phyloP scores from a whole-genome alignment of 1,284 basidiomycete species.

The Puccinia polysora region DNA sequence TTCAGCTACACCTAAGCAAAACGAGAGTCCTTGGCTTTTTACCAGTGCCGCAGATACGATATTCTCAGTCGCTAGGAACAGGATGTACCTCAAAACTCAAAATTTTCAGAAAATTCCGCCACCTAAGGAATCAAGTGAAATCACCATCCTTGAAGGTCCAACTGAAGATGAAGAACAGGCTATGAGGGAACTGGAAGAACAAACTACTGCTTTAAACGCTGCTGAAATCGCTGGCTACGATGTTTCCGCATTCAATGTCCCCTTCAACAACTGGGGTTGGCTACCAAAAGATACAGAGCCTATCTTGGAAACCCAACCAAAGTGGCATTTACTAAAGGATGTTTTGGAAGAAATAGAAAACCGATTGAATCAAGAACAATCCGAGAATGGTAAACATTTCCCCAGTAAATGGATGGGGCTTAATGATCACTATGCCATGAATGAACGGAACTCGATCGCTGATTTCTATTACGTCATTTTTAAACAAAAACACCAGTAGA shows the following conservation, averaged over 20 bases:
- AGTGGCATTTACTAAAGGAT: slow-evolving; percentile 82
- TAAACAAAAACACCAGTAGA: too few species aligned
- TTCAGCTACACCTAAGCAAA: slow-evolving; percentile 53
- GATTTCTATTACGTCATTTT: too few species aligned
- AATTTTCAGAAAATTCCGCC: slow-evolving; percentile 46
- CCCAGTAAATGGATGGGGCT: too few species aligned
- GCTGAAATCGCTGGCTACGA: slow-evolving; percentile 33
- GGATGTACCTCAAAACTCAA: slow-evolving; percentile 62
- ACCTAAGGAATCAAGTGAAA: slow-evolving; percentile 13
- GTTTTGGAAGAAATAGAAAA: slow-evolving; percentile 87
- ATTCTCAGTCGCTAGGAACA: slow-evolving; percentile 71
- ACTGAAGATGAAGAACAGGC: slow-evolving; percentile 44
- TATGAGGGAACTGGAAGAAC: slow-evolving; percentile 28
- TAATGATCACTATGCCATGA: too few species aligned
- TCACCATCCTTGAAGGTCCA: slow-evolving; percentile 26
- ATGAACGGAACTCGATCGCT: too few species aligned
- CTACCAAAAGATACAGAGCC: slow-evolving; percentile 75
- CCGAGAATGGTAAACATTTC: slow-evolving; percentile 39
- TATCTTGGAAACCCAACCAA: slow-evolving; percentile 86
- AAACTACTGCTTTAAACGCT: slow-evolving; percentile 16
- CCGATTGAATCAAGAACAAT: slow-evolving; percentile 60
- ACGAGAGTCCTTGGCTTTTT: slow-evolving; percentile 78
- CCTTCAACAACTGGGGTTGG: slow-evolving; percentile 55
- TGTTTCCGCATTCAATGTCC: neutral
- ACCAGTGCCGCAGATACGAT: slow-evolving; percentile 84